Evolutionary conservation across 768 basidiomycete species (phyloP), one percentile per base, ranked within the genome.

Genomic region (Lentinula edodes): DNA sequence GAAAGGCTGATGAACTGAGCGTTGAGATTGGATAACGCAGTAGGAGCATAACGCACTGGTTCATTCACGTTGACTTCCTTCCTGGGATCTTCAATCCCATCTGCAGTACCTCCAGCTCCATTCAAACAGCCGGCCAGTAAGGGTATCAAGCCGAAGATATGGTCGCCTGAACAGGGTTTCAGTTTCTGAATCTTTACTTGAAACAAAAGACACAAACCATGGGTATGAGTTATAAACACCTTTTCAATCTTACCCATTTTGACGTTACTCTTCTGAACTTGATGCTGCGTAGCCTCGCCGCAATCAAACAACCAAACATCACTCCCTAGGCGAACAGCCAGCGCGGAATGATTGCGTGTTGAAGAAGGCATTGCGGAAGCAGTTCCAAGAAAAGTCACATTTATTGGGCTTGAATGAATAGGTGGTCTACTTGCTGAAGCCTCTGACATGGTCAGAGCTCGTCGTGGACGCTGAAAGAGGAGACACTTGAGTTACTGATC

Each of bases 171-270:
- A 63, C 39, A 36, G 28, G 38, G 28, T 64, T 41, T 45, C 16
- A 18, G 58, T 18, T 46, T 41, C 20, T 18, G 32, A 2, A 48
- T 39, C 46, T 39, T 35, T 28, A 45, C 34, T 18, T 32, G 1
- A 34, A 43, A 53, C 41, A 38, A n/a, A 35, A 34, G 7, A 12
- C 28, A 67, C 76, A 38, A 60, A 91, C 93, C 92, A 74, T 95
- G 93, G 0, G 89, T 89, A 73, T 95, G 93, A 0, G 93, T 94
- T 62, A 95, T 85, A 70, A 94, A 93, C 32, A 95, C 83, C 71
- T 92, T 93, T 62, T 83, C 80, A 52, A 94, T 87, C 68, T 72
- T 87, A 35, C 90, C 87, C 86, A 91, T 88, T 72, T 85, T 89
- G n/a, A 94, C 78, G 1, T 60, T 65, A 63, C 88, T 89, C 70